phyloP scores from a whole-genome alignment of 1,284 basidiomycete genomes.

The Tetrapyrgos nigripes region DNA sequence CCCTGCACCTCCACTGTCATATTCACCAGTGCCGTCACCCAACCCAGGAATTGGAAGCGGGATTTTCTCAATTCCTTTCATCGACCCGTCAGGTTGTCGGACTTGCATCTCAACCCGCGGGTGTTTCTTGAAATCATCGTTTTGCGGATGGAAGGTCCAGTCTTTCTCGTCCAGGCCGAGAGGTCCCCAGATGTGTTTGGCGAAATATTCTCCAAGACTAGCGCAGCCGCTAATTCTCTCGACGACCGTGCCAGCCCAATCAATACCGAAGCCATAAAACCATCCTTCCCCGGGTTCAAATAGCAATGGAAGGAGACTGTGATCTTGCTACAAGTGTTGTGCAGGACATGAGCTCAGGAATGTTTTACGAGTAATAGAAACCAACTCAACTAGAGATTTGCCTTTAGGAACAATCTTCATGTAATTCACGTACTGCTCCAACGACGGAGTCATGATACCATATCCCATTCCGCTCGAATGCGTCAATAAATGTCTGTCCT shows the following conservation, averaged over 20 bases:
- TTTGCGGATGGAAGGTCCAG: neutral
- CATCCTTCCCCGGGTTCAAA: neutral
- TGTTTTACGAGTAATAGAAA: neutral
- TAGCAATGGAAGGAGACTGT: neutral
- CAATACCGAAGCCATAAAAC: neutral
- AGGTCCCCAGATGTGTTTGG: conserved; percentile 23
- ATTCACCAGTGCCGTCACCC: neutral
- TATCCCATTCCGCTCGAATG: neutral
- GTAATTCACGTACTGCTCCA: neutral
- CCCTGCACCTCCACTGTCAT: neutral
- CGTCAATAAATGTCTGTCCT: neutral
- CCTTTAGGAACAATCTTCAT: neutral
- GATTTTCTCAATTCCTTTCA: neutral
- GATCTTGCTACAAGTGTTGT: neutral
- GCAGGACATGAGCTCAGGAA: neutral
- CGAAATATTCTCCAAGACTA: conserved; percentile 18
- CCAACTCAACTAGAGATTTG: neutral
- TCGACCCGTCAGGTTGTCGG: conserved; percentile 23
- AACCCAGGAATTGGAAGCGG: neutral
- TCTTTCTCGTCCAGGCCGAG: conserved; percentile 19
- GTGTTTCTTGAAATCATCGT: neutral
- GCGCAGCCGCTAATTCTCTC: neutral
- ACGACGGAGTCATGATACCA: neutral
- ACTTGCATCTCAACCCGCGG: neutral
- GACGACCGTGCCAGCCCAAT: neutral